phyloP scores from a whole-genome alignment of 495 filamentous ascomycete species.

The Lasiosphaeris hirsuta region DNA sequence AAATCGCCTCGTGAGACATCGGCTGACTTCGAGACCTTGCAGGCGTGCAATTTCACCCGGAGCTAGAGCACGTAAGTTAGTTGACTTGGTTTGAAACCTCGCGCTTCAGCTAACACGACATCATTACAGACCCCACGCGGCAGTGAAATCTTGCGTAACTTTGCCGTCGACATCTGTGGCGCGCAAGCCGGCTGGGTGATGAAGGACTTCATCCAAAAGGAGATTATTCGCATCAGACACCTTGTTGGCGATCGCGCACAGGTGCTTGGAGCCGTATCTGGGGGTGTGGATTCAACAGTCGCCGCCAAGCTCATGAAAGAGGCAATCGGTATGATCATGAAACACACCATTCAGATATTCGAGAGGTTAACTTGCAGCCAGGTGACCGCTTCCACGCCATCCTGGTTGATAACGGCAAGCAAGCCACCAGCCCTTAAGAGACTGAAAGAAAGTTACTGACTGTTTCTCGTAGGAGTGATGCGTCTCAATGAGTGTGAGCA shows the following conservation, averaged over 20 bases:
- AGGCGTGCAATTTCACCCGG: slow-evolving; percentile 78
- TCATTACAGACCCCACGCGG: slow-evolving; percentile 59
- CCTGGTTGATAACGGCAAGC: slow-evolving; percentile 67
- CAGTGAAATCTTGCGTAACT: slow-evolving; percentile 67
- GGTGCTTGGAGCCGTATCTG: slow-evolving; percentile 81
- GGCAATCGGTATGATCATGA: slow-evolving; percentile 12
- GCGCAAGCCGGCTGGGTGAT: slow-evolving; percentile 77
- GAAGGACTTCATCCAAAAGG: slow-evolving; percentile 72
- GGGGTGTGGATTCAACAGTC: slow-evolving; percentile 91
- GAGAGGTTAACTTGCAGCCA: background rate
- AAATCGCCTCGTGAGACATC: background rate
- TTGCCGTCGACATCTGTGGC: slow-evolving; percentile 74
- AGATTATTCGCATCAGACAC: slow-evolving; percentile 70
- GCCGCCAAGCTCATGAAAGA: slow-evolving; percentile 75
- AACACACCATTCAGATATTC: background rate
- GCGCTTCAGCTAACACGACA: background rate
- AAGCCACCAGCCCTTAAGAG: background rate
- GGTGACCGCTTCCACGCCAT: slow-evolving; percentile 80
- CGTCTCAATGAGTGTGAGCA: slow-evolving; percentile 77
- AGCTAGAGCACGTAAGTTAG: slow-evolving; percentile 33
- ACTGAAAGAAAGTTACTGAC: background rate
- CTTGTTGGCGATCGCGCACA: slow-evolving; percentile 77
- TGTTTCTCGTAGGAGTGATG: slow-evolving; percentile 59
- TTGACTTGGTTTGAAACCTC: background rate
- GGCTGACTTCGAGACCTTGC: background rate